Evolutionary conservation across 2,329 filamentous ascomycete species (phyloP).

Genomic region (Cladosporium sp.): DNA sequence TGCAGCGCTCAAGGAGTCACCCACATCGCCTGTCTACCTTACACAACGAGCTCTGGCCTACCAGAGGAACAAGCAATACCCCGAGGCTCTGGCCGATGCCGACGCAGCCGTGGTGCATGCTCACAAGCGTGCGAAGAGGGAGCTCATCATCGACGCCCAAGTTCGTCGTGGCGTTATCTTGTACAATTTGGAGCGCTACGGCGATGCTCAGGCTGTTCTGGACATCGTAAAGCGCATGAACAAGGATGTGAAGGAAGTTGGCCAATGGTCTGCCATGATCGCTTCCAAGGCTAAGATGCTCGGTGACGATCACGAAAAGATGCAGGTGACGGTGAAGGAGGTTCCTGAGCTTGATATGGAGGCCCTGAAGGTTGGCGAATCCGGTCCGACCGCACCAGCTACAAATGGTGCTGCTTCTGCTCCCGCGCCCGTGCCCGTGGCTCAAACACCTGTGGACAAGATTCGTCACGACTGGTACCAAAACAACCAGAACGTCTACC

Average conservation of each 20-base stretch:
- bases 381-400: not conserved
- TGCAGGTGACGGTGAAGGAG: conserved; percentile 52
- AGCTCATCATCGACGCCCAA: conserved; percentile 78
- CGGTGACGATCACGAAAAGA: conserved; percentile 52
- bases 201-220: conserved; percentile 73
- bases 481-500: conserved; percentile 59
- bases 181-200: conserved; percentile 69
- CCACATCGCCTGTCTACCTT: conserved; percentile 74
- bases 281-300: conserved; percentile 54
- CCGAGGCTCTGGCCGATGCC: conserved; percentile 49
- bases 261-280: conserved; percentile 62
- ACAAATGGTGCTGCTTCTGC: conserved; percentile 45
- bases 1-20: conserved; percentile 62
- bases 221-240: conserved; percentile 57
- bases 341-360: conserved; percentile 48
- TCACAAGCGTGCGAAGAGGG: conserved; percentile 71
- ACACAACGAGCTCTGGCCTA: conserved; percentile 80
- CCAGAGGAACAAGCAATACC: conserved; percentile 59
- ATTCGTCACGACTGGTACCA: conserved; percentile 72
- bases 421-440: conserved; percentile 19
- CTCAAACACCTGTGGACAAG: conserved; percentile 56
- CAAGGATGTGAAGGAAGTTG: conserved; percentile 54
- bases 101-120: conserved; percentile 61
- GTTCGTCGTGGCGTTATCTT: conserved; percentile 76
- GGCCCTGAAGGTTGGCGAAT: not conserved